A percentile compares a stretch with the other conserved stretches of the same genome.
Evolutionary conservation across 345 rosid genomes (phyloP).

Genomic region (Gossypium herbaceum): DNA sequence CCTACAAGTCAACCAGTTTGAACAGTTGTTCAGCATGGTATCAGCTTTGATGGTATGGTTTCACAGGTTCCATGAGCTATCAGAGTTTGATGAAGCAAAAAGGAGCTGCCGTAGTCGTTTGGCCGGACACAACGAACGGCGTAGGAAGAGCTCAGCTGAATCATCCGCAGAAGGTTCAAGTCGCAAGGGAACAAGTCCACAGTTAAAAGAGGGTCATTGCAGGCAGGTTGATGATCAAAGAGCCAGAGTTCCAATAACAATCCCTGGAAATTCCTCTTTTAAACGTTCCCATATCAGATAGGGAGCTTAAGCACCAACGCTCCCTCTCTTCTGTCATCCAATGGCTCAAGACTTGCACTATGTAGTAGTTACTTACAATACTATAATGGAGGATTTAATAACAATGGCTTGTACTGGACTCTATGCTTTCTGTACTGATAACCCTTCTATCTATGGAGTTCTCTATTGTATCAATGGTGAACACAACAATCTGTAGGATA

Average conservation of each 20-base stretch:
- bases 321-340: conserved; percentile 88
- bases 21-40: background rate
- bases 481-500: background rate
- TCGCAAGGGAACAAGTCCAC: conserved; percentile 32
- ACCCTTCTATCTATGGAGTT: background rate
- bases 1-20: background rate
- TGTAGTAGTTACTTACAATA: background rate
- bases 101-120: conserved; percentile 75
- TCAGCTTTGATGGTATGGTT: background rate
- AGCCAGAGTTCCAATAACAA: conserved; percentile 25
- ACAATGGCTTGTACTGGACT: background rate
- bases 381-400: background rate
- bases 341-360: background rate
- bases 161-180: conserved; percentile 49
- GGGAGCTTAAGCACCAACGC: conserved; percentile 29
- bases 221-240: conserved; percentile 35
- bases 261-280: conserved; percentile 34
- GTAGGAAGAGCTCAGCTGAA: conserved; percentile 63
- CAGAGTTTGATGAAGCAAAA: conserved; percentile 75
- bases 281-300: conserved; percentile 47
- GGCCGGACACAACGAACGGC: conserved; percentile 84
- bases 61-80: conserved; percentile 62
- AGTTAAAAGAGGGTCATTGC: conserved; percentile 31
- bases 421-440: background rate
- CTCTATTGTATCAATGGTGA: background rate